phyloP scores from a whole-genome alignment of 805 yeast genomes.

The Candida andamanensis region DNA sequence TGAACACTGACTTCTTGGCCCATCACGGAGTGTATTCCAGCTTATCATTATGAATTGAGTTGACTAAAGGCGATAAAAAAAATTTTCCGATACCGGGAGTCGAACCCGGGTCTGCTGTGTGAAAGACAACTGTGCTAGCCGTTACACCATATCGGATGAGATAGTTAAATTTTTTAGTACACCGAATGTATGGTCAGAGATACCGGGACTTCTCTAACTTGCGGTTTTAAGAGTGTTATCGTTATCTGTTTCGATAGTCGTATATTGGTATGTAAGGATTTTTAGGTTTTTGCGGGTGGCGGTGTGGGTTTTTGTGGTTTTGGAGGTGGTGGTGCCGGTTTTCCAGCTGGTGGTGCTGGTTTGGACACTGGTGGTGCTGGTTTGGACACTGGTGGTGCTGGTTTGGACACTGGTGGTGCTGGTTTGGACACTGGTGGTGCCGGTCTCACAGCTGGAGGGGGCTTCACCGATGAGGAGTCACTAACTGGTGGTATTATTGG shows the following conservation, averaged over 20 bases:
- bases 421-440: slow-evolving; percentile 16
- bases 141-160: slow-evolving; percentile 46
- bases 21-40: too few species aligned
- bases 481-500: slow-evolving; percentile 11
- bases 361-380: slow-evolving; percentile 12
- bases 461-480: slow-evolving; percentile 20
- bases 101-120: slow-evolving; percentile 70
- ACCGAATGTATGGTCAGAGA: too few species aligned
- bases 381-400: slow-evolving; percentile 12
- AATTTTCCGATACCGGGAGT: slow-evolving; percentile 75
- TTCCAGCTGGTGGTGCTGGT: slow-evolving; percentile 9
- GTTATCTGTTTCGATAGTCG: too few species aligned
- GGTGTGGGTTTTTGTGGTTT: slow-evolving; percentile 10
- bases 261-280: too few species aligned
- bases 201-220: too few species aligned
- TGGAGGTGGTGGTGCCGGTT: slow-evolving; percentile 16
- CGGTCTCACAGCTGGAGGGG: slow-evolving; percentile 9
- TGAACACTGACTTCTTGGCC: too few species aligned
- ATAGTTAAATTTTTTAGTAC: too few species aligned
- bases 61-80: too few species aligned
- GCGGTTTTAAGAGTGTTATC: too few species aligned
- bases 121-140: slow-evolving; percentile 53
- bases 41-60: too few species aligned
- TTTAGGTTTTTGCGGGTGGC: slow-evolving; percentile 18
- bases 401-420: slow-evolving; percentile 21